A percentile compares a stretch with the other conserved stretches of the same genome.
Evolutionary conservation across 768 basidiomycete species (phyloP).

Genomic region (Coprinellus micaceus): DNA sequence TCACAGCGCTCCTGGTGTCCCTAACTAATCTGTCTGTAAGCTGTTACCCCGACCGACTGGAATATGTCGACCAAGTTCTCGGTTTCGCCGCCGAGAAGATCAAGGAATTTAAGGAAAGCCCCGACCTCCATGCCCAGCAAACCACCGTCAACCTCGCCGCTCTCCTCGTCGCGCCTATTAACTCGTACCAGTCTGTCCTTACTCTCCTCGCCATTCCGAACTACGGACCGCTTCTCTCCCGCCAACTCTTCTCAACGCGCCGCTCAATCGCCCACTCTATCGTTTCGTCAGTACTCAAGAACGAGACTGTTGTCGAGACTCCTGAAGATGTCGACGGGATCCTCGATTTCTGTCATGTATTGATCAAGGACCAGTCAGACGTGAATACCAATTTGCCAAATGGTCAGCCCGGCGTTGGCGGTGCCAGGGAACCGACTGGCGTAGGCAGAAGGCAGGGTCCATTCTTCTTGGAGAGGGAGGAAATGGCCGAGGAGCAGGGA

Average conservation of each 20-base stretch:
- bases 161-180: constrained; percentile 90
- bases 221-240: constrained; percentile 77
- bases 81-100: constrained; percentile 86
- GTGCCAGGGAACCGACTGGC: constrained; percentile 1
- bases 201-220: constrained; percentile 94
- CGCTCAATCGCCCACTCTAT: constrained; percentile 93
- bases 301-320: constrained; percentile 91
- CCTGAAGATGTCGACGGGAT: constrained; percentile 95
- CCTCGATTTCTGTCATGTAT: constrained; percentile 86
- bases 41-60: constrained; percentile 94
- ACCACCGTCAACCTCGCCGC: constrained; percentile 89
- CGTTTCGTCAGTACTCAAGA: constrained; percentile 91
- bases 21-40: constrained; percentile 92
- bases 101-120: constrained; percentile 77
- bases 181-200: constrained; percentile 93
- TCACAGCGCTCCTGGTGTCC: constrained; percentile 94
- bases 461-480: constrained; percentile 71
- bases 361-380: constrained; percentile 83
- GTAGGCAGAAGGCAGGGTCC: constrained; percentile 52
- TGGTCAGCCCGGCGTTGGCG: constrained; percentile 26
- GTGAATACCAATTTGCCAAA: constrained; percentile 29
- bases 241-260: constrained; percentile 87
- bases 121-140: constrained; percentile 84
- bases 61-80: constrained; percentile 96
- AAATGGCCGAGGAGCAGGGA: constrained; percentile 96